Conservation (phyloP, 176 grass and related monocot genomes). For the Metroxylon sagu region DNA sequence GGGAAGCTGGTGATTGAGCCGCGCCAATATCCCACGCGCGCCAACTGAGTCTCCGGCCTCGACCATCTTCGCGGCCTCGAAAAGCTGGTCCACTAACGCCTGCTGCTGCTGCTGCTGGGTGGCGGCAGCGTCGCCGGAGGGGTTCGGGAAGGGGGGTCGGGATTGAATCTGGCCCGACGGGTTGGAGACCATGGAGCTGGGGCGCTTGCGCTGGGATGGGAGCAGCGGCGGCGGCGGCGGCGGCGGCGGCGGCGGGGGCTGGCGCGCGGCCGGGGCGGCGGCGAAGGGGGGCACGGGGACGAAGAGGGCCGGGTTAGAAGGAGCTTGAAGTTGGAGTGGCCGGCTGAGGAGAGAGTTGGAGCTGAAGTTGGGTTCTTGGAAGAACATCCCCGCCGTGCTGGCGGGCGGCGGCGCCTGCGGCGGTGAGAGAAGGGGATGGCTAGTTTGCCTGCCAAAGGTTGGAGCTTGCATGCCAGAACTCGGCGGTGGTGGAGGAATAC, state of each 20-base stretch:
- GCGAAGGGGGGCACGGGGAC: slow-evolving; percentile 33
- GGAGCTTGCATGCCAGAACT: slow-evolving; percentile 14
- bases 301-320: slow-evolving; percentile 48
- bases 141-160: background rate
- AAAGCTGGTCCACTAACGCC: slow-evolving; percentile 39
- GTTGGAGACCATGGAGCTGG: slow-evolving; percentile 21
- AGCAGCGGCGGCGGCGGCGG: slow-evolving; percentile 1
- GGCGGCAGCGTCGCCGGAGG: slow-evolving; percentile 17
- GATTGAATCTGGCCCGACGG: background rate
- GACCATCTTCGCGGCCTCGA: slow-evolving; percentile 64
- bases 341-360: slow-evolving; percentile 38
- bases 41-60: slow-evolving; percentile 59
- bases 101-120: slow-evolving; percentile 27
- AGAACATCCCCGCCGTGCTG: slow-evolving; percentile 25
- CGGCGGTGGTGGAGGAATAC: slow-evolving; percentile 25
- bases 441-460: background rate
- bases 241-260: slow-evolving; percentile 9
- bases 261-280: slow-evolving; percentile 12
- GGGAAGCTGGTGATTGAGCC: slow-evolving; percentile 99
- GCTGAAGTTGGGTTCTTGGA: slow-evolving; percentile 42
- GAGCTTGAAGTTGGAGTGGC: slow-evolving; percentile 34
- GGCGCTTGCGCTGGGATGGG: slow-evolving; percentile 51
- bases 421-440: background rate
- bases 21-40: slow-evolving; percentile 99
- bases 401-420: background rate